phyloP scores from a whole-genome alignment of 805 yeast genomes.

The Scheffersomyces stipitis region DNA sequence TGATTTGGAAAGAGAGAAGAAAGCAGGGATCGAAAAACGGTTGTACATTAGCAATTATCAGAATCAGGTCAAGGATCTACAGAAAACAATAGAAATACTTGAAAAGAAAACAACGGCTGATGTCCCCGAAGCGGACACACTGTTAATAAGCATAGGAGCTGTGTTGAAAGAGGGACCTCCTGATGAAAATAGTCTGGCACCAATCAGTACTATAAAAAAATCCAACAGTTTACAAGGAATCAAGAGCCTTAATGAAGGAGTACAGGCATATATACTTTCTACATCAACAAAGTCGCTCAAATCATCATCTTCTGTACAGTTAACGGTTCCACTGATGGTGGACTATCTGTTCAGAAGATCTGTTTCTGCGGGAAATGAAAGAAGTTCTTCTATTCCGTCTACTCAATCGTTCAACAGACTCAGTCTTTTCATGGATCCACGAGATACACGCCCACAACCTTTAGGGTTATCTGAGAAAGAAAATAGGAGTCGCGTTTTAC shows the following conservation, averaged over 20 bases:
- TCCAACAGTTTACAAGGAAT: background rate
- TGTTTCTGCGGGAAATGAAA: no score
- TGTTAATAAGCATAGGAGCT: constrained; percentile 25
- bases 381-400: no score
- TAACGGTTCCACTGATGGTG: no score
- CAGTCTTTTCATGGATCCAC: no score
- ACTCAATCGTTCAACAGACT: no score
- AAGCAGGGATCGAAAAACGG: constrained; percentile 21
- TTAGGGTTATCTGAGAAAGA: no score
- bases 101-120: constrained; percentile 1
- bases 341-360: no score
- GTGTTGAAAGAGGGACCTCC: constrained; percentile 28
- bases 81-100: constrained; percentile 3
- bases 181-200: background rate
- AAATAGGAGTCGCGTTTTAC: no score
- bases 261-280: background rate
- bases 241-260: background rate
- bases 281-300: background rate
- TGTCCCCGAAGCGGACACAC: constrained; percentile 13
- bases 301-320: background rate
- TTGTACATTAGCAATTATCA: constrained; percentile 31
- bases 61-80: constrained; percentile 25
- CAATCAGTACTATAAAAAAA: constrained; percentile 1
- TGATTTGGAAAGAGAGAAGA: constrained; percentile 33
- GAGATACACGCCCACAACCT: no score